Base-by-base conservation (phyloP, 1,139 yeast species). In the Sugiyamaella pinicola region DNA sequence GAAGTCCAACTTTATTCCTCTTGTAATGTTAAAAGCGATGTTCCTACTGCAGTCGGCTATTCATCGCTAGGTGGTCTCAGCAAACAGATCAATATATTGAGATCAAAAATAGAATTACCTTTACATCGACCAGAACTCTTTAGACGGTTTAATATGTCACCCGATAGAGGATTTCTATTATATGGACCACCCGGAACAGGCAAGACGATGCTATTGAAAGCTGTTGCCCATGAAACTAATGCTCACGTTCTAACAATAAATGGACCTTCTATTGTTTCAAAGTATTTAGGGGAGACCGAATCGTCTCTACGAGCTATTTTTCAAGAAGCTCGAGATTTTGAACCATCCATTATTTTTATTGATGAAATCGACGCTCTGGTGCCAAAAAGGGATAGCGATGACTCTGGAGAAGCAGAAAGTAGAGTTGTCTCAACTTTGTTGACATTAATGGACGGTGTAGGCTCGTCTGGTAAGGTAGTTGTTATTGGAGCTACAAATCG, bases 171-270 rank as follows among this genome's bases (percentile, higher is more conserved):
- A 3, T 78, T 95, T 13, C 72, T 93, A 31, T 73, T 93, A 4
- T 95, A 91, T 71, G 99, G 99, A 0, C 96, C 98, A 1, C 95
- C 98, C 1, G 99, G 99, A 1, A 91, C 98, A 0, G 99, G 99
- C 52, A 93, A 93, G 68, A 88, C 98, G 0, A 82, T 91, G 89
- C 76, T 93, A 13, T 74, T 95, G 43, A 77, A 88, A 52, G 87
- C 96, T 33, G 84, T 93, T 10, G 96, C 96, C 0, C 74, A 79
- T 54, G 86, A 84, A 51, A 72, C 77, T 9, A 69, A 75, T 4
- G 95, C 96, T 0, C 98, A 91, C 69, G 83, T 91, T 0, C 75
- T 91, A 47, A 83, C 88, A 1, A 85, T 93, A 24, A 87, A 87
- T 65, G 96, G 98, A 0, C 96, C 98, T 0, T 84, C 96, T 0